Evolutionary conservation across 306 rosid genomes (phyloP), one percentile per base, ranked within the genome.

Genomic region (Lathyrus tuberosus): DNA sequence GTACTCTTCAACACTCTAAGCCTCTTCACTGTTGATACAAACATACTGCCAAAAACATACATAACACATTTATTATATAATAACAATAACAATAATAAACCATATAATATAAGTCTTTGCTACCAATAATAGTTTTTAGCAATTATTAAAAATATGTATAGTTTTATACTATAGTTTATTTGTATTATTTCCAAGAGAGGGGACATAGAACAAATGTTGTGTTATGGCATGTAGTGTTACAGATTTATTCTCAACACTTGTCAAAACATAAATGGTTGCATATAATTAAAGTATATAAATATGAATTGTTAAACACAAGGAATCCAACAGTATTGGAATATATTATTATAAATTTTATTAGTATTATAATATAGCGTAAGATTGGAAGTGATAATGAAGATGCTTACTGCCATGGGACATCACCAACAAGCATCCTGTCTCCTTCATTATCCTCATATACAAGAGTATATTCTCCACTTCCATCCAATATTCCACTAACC

Each of bases 391-490:
- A 68, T 67, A 58, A 40, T 40, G 14, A 40, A 82, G 85, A 84
- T 82, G 87, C 99, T 87, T 95, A 95, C 99, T 82, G 86, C 99
- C 99, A 95, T n/a, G 99, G 99, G 76, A 95, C 99, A 89, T 95
- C 99, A 68, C 99, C 99, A 82, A 87, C 99, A 53, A 91, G 99
- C 96, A 95, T 89, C 85, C 95, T 75, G 88, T 95, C 99, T 74
- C 99, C 99, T 87, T 95, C 99, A n/a, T 95, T 91, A 76, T 95
- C 99, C 79, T 95, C 97, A 69, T 95, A 95, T 53, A 95, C 99
- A 61, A 95, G 92, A 64, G 97, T 95, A 86, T 91, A 95, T 76
- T 95, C 99, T 8, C 99, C 99, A 72, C 93, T 95, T 72, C 99
- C 93, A 75, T 87, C 95, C 80, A 91, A 78, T 78, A 95, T 82